phyloP scores from a whole-genome alignment of 768 basidiomycete genomes.

The Xerocomus spinulosus region DNA sequence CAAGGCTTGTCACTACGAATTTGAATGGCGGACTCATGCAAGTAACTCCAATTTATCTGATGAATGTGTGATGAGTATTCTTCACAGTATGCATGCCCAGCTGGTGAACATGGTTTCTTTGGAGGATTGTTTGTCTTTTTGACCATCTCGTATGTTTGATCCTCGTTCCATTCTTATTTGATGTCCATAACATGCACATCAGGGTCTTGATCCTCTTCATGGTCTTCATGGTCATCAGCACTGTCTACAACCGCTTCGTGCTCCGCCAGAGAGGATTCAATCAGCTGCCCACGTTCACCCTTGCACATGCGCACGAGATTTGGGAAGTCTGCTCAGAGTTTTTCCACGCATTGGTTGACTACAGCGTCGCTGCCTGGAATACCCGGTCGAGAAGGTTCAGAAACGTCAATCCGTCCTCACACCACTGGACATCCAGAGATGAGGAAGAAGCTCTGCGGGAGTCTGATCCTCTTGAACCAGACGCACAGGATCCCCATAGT shows the following conservation, averaged over 20 bases:
- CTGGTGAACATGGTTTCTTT: slow-evolving; percentile 48
- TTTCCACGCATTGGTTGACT: slow-evolving; percentile 11
- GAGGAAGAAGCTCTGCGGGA: slow-evolving; percentile 25
- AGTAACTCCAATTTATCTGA: slow-evolving; percentile 17
- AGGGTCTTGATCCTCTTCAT: slow-evolving; percentile 56
- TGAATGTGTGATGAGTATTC: not conserved
- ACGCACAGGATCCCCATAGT: slow-evolving; percentile 3
- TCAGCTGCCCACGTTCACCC: slow-evolving; percentile 62
- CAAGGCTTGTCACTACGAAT: slow-evolving; percentile 66
- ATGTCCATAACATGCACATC: slow-evolving; percentile 1
- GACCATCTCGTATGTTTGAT: slow-evolving; percentile 50
- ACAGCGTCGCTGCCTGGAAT: slow-evolving; percentile 8
- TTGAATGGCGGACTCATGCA: slow-evolving; percentile 85
- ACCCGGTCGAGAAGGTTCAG: slow-evolving; percentile 14
- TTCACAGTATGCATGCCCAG: slow-evolving; percentile 65
- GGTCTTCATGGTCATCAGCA: slow-evolving; percentile 63
- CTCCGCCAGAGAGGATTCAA: slow-evolving; percentile 68
- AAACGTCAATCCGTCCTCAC: slow-evolving; percentile 21
- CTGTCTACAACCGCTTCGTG: slow-evolving; percentile 74
- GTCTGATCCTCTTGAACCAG: slow-evolving; percentile 23
- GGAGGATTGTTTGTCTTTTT: slow-evolving; percentile 54
- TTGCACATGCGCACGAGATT: slow-evolving; percentile 23
- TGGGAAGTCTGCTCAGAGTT: slow-evolving; percentile 20
- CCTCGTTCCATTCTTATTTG: not conserved
- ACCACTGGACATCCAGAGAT: slow-evolving; percentile 32